These are phyloP conservation scores for Fusarium sterilihyphosum DNA, from an alignment of 2,329 filamentous ascomycete genomes.

Conservation along the genomic window DNA sequence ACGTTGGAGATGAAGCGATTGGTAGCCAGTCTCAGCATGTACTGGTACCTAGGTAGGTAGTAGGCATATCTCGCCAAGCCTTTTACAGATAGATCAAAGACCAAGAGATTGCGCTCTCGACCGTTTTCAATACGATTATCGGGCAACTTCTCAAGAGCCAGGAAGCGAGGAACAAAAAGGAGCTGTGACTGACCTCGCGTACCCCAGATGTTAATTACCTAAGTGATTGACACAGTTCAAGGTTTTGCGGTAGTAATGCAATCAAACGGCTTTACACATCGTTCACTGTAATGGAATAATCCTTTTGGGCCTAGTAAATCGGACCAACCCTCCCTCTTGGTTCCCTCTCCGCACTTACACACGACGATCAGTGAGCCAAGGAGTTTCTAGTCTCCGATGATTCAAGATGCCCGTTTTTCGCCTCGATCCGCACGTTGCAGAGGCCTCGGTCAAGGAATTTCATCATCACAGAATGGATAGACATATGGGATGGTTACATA, in stretches of 20 bases:
- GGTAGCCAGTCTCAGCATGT: background rate
- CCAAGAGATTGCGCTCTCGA: background rate
- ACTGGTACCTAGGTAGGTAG: background rate
- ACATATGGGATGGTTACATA: background rate
- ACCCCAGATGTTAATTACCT: conserved; percentile 14
- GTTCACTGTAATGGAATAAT: conserved; percentile 31
- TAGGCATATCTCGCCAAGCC: conserved; percentile 15
- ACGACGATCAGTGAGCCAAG: conserved; percentile 20
- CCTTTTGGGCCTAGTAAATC: conserved; percentile 6
- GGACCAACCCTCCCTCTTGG: conserved; percentile 9
- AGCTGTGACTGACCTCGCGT: background rate
- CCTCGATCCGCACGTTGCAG: background rate
- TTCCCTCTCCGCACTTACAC: conserved; percentile 22
- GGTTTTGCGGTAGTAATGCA: conserved; percentile 31
- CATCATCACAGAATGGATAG: conserved; percentile 6
- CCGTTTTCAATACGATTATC: background rate
- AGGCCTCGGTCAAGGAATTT: background rate
- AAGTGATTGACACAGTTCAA: background rate
- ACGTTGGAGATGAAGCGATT: background rate
- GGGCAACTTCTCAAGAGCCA: conserved; percentile 9
- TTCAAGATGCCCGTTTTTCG: conserved; percentile 13
- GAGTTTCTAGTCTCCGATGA: conserved; percentile 18
- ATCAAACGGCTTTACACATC: conserved; percentile 35
- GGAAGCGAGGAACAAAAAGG: background rate
- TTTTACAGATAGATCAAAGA: conserved; percentile 13